Base-by-base conservation (phyloP, 2,329 filamentous ascomycete genomes). In the Hypoxylon sp. region DNA sequence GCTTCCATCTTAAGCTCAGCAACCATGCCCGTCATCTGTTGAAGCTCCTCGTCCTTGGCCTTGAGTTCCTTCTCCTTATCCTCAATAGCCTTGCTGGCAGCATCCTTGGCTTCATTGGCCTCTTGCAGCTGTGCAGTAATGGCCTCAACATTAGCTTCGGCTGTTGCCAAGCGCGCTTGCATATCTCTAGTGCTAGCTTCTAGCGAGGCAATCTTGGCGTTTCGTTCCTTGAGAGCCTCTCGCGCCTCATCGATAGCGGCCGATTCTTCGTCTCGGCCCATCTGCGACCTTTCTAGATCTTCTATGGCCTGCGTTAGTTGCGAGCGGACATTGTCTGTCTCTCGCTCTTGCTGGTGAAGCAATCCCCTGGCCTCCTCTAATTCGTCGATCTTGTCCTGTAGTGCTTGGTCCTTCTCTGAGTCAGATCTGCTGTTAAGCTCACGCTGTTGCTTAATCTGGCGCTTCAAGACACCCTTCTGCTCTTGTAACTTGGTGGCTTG, bases 371-470 rank as follows among this genome's bases (percentile, higher is more conserved):
- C 78, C 63, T 82, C 81, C 37, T 88, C 84, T 6, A 92, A 77
- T 72, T 91, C 86, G 14, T 86, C 85, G 59, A 85, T 82, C 73
- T 88, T 89, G 53, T 83, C 79, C 25, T 86, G 83, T n/a, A 92
- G 79, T 69, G 92, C 88, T 44, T 86, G 86, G 73, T 92, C 90
- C 75, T 90, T 89, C 68, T 90, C 86, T 20, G 88, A 85, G 72
- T 97, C 94, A 0, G 93, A 94, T 77, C 95, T 95, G 82, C 87
- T 94, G 81, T 97, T 97, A 64, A 98, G 87, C 77, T 97, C 94
- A 65, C 95, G 92, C 81, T 98, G 95, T 78, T 98, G 95, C 82
- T 97, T 95, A 76, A 98, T 95, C 79, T 98, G 95, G 48, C 94
- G 90, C 76, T 95, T 92, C 7, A 98, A 86, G 22, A 97, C 95